These are phyloP conservation scores for Saccharomycopsis lassenensis DNA, from an alignment of 805 yeast genomes.

Conservation along the genomic window DNA sequence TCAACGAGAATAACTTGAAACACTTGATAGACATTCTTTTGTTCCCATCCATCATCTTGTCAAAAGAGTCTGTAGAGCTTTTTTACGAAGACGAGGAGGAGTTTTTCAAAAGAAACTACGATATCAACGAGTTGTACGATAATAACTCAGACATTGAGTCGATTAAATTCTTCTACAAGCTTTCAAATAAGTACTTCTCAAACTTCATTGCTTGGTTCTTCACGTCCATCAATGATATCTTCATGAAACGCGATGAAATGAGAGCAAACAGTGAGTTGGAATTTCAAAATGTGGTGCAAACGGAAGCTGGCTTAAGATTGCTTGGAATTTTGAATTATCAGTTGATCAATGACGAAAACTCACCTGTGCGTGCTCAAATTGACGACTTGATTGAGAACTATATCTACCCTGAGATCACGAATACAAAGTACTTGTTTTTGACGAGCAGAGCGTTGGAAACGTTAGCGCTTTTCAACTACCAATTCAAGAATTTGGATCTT, in stretches of 20 bases:
- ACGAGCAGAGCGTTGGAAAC: constrained; percentile 64
- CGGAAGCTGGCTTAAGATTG: constrained; percentile 75
- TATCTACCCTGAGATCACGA: constrained; percentile 54
- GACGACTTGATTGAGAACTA: constrained; percentile 52
- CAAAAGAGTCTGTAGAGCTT: constrained; percentile 50
- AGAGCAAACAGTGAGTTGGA: constrained; percentile 18
- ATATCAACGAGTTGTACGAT: constrained; percentile 49
- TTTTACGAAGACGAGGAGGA: constrained; percentile 79
- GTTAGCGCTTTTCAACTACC: constrained; percentile 29
- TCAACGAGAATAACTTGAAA: constrained; percentile 3
- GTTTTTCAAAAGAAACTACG: constrained; percentile 64
- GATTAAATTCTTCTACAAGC: constrained; percentile 45
- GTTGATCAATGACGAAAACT: constrained; percentile 32
- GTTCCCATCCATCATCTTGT: constrained; percentile 63
- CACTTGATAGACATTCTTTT: constrained; percentile 21
- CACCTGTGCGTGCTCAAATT: constrained; percentile 41
- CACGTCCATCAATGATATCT: constrained; percentile 44
- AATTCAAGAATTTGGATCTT: constrained; percentile 28
- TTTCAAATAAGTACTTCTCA: constrained; percentile 11
- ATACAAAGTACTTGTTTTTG: constrained; percentile 46
- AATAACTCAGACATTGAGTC: constrained; percentile 75
- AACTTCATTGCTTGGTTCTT: constrained; percentile 26
- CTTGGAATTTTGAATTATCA: constrained; percentile 57
- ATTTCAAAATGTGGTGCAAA: constrained; percentile 41
- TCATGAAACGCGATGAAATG: constrained; percentile 28